These are phyloP conservation scores for Erodium texanum DNA, from an alignment of 441 rosid species.

Conservation along the genomic window DNA sequence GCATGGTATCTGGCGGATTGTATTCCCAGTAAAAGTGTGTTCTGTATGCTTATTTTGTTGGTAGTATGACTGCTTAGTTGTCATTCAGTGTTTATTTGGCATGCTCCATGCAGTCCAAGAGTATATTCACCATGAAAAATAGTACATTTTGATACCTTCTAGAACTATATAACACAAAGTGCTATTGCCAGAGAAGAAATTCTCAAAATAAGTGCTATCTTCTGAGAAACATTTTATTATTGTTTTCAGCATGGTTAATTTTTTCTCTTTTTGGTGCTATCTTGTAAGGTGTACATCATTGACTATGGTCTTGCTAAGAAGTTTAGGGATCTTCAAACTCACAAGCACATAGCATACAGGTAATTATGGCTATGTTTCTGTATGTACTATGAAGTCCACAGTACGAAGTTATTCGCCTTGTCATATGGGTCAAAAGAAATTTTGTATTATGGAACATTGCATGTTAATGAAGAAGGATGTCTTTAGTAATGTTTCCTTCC, in stretches of 20 bases:
- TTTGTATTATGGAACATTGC: not conserved
- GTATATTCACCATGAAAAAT: not conserved
- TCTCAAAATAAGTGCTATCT: not conserved
- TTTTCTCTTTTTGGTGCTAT: not conserved
- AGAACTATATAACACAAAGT: not conserved
- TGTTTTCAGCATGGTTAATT: not conserved
- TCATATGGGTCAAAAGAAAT: not conserved
- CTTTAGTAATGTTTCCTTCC: too few species aligned
- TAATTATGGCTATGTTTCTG: conserved; percentile 10
- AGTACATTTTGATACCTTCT: not conserved
- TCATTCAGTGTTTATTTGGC: not conserved
- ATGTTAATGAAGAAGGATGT: too few species aligned
- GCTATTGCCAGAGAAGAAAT: not conserved
- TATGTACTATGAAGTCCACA: not conserved
- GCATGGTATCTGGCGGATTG: too few species aligned
- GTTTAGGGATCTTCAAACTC: conserved; percentile 95
- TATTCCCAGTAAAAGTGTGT: not conserved
- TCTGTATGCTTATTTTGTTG: not conserved
- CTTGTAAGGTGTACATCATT: conserved; percentile 67
- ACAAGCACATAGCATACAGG: conserved; percentile 97
- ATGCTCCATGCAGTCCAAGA: not conserved
- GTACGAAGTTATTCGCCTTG: not conserved
- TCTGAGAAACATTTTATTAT: not conserved
- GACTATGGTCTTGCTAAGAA: conserved; percentile 98
- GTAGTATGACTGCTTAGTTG: not conserved